Evolutionary conservation across 306 rosid genomes (phyloP).

Genomic region (Medicago truncatula): DNA sequence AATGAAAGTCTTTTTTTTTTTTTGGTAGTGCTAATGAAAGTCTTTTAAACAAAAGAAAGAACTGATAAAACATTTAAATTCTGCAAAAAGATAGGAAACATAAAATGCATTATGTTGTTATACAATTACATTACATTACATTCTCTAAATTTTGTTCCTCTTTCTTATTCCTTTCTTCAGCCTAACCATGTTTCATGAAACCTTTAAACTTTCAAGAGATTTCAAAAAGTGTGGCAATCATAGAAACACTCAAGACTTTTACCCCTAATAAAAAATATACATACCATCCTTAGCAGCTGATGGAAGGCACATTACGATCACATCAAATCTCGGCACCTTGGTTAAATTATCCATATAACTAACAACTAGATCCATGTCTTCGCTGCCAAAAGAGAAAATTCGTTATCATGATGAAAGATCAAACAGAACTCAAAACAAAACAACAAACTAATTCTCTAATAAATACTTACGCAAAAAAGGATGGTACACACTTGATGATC

Average conservation of each 20-base stretch:
- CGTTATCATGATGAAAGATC: conserved; percentile 32
- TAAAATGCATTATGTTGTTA: not conserved
- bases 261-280: conserved; percentile 18
- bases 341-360: conserved; percentile 70
- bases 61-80: not conserved
- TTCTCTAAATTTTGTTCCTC: not conserved
- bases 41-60: not conserved
- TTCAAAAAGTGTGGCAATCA: conserved; percentile 11
- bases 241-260: not conserved
- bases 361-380: conserved; percentile 72
- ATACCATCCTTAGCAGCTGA: conserved; percentile 72
- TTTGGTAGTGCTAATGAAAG: too few relatives aligned
- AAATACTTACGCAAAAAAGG: conserved; percentile 75
- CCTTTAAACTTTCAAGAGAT: conserved; percentile 2
- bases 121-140: not conserved
- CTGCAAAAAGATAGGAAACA: not conserved
- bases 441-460: conserved; percentile 2
- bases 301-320: conserved; percentile 80
- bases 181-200: not conserved
- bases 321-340: conserved; percentile 79
- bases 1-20: not conserved
- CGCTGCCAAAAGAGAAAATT: conserved; percentile 59
- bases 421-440: conserved; percentile 15
- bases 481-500: conserved; percentile 76
- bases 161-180: not conserved